phyloP scores from a whole-genome alignment of 192 early-diverging fungal genomes.

The Rhizophagus clarus region DNA sequence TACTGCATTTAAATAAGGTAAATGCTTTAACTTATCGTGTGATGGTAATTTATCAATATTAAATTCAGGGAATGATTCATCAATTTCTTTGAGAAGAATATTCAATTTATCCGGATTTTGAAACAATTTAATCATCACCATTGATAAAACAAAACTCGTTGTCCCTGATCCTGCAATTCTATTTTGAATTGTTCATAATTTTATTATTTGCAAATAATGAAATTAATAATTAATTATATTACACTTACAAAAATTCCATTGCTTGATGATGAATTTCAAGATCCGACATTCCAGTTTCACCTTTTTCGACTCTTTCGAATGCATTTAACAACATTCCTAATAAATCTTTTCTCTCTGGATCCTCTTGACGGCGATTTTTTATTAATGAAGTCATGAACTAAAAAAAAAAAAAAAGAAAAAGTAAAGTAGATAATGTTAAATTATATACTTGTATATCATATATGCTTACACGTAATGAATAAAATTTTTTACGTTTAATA shows the following conservation, averaged over 20 bases:
- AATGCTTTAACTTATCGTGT: conserved; percentile 48
- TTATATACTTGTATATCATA: not conserved
- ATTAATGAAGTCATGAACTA: conserved; percentile 9
- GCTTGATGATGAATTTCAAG: conserved; percentile 35
- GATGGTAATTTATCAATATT: conserved; percentile 25
- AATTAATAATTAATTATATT: not conserved
- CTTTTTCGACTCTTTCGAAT: not conserved
- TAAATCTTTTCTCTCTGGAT: conserved; percentile 35
- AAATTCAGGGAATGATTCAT: conserved; percentile 33
- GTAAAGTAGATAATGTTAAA: not conserved
- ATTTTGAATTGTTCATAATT: not conserved
- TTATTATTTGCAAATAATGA: not conserved
- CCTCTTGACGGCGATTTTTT: not conserved
- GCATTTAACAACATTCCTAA: conserved; percentile 42
- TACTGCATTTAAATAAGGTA: conserved; percentile 53
- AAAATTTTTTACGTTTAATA: not conserved
- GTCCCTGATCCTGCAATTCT: conserved; percentile 45
- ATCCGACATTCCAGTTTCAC: conserved; percentile 27
- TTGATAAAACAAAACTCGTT: conserved; percentile 32
- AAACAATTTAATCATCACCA: conserved; percentile 36
- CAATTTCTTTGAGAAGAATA: conserved; percentile 35
- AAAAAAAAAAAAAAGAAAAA: not conserved
- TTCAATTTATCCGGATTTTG: conserved; percentile 34
- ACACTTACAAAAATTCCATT: conserved; percentile 14
- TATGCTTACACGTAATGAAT: not conserved